phyloP scores from a whole-genome alignment of 2,329 filamentous ascomycete genomes.

The Sporothrix brasiliensis region DNA sequence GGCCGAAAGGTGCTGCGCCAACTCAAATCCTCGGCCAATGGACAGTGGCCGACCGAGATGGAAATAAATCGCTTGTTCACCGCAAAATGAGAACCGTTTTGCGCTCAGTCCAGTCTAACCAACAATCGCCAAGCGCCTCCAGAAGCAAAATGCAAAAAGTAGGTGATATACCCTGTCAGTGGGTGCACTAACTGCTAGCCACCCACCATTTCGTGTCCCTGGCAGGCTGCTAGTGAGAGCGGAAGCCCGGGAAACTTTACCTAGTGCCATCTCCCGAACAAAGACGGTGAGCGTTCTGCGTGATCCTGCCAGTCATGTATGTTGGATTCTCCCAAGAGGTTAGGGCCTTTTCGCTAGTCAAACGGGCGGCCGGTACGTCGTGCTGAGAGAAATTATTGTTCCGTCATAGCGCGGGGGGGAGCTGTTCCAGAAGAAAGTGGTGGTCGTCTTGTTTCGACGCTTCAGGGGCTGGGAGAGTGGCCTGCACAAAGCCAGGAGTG shows the following conservation, averaged over 20 bases:
- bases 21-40: background rate
- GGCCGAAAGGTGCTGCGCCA: background rate
- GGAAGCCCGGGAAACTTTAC: slow-evolving; percentile 30
- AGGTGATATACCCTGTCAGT: slow-evolving; percentile 13
- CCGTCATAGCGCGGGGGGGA: slow-evolving; percentile 23
- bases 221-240: slow-evolving; percentile 22
- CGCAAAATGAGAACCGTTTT: slow-evolving; percentile 24
- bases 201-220: slow-evolving; percentile 13
- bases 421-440: slow-evolving; percentile 5
- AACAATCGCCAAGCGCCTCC: slow-evolving; percentile 16
- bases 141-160: slow-evolving; percentile 16
- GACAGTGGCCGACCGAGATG: slow-evolving; percentile 3
- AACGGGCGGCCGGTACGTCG: slow-evolving; percentile 18
- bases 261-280: slow-evolving; percentile 24
- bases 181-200: slow-evolving; percentile 25
- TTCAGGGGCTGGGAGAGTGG: background rate
- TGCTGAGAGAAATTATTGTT: slow-evolving; percentile 16
- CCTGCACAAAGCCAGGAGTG: background rate
- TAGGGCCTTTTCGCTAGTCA: slow-evolving; percentile 6
- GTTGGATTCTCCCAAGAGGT: background rate
- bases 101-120: slow-evolving; percentile 11
- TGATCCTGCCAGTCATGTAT: slow-evolving; percentile 8
- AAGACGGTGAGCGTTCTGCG: slow-evolving; percentile 27
- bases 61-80: slow-evolving; percentile 18
- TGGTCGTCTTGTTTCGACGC: background rate